Base-by-base conservation (phyloP, 2,329 filamentous ascomycete species). In the Fusarium luffae region DNA sequence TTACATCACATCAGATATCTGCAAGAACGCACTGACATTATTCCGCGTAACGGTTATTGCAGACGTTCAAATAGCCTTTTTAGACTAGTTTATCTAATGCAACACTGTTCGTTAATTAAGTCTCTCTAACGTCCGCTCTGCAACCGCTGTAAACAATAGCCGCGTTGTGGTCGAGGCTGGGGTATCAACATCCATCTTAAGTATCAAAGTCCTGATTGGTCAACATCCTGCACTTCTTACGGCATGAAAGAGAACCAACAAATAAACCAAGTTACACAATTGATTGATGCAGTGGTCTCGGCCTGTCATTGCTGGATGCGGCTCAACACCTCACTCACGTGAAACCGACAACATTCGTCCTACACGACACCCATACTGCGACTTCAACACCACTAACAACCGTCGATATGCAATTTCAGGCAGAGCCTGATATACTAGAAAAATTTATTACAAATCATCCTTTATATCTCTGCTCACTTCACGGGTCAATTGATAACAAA, bases 1-100 rank as follows among this genome's bases (percentile, higher is more conserved):
- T 51, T 51, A 51, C 49, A 51, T 51, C 49, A 51, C 49, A 41
- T 51, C 49, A 51, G 19, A 21, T 40, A 18, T 51, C 14, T 41
- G 32, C 19, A 23, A 41, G 18, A 19, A 25, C 49, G 49, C 49
- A 51, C 23, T 41, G 49, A 51, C 34, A n/a, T 37, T 51, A 16
- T 13, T n/a, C n/a, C 13, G 21, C 12, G 11, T n/a, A 32, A 25
- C 48, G 11, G 30, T 25, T 37, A 6, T n/a, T 40, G 12, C 16
- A 51, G 32, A 40, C 48, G 48, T 42, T 51, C 18, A 51, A 28
- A 28, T 40, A 42, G 25, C 23, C 49, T 28, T 51, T 28, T 21
- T 9, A 25, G 34, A 27, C 21, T 51, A 51, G 34, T 19, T 28
- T 19, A 5, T 42, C 19, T n/a, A 18, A 51, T 51, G 23, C 3